Conservation (phyloP, 2,329 filamentous ascomycete species). For the Botrytis sinoallii region DNA sequence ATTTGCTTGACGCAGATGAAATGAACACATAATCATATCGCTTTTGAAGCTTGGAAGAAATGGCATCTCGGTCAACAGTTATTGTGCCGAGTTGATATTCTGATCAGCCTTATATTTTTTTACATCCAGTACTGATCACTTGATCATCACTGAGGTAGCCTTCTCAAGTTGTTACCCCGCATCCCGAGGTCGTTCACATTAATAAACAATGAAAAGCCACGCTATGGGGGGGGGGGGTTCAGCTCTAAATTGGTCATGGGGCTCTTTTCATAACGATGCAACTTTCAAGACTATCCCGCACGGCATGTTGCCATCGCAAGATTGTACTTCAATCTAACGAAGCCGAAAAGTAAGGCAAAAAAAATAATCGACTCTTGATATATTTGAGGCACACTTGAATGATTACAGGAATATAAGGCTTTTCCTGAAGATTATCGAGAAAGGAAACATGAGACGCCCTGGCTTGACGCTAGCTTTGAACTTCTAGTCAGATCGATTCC, state of each 20-base stretch:
- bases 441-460: not conserved
- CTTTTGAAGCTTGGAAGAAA: not conserved
- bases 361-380: not conserved
- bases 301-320: not conserved
- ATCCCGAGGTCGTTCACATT: accelerated
- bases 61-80: not conserved
- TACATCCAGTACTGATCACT: not conserved
- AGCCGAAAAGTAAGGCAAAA: not conserved
- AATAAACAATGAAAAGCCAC: not conserved
- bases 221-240: not conserved
- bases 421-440: not conserved
- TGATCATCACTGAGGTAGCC: not conserved
- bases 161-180: not conserved
- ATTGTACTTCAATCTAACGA: not conserved
- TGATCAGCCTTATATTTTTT: not conserved
- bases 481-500: not conserved
- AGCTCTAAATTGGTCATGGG: not conserved
- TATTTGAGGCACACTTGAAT: not conserved
- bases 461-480: not conserved
- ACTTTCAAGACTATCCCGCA: not conserved
- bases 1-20: not conserved
- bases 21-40: not conserved
- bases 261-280: not conserved
- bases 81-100: not conserved
- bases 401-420: not conserved